Evolutionary conservation across 169 alveolate species (phyloP), one percentile per base, ranked within the genome.

Genomic region (Plasmodium billcollinsi): DNA sequence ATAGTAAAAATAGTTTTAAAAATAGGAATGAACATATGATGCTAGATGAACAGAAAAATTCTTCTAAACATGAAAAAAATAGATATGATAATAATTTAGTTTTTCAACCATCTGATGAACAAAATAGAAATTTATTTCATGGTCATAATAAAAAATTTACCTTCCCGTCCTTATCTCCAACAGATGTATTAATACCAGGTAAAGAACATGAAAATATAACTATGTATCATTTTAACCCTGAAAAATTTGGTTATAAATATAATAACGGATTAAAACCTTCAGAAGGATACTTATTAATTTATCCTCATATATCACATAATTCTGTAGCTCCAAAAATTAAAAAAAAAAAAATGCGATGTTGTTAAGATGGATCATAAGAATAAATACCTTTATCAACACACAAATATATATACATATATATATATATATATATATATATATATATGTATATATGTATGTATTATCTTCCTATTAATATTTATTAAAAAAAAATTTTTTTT

Each of bases 201-300:
- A 75, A 75, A 14, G 75, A 63, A 47, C 52, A 47, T 2, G 89
- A 75, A 24, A 63, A 39, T 39, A 62, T 15, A 29, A 47, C 76
- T 18, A 26, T 75, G 89, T 75, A 75, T 62, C 74, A 75, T 63
- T 63, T 75, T 56, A 49, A 62, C 20, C 89, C 89, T 63, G 58
- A 62, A 63, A 63, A 75, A 11, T 39, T 75, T 1, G 75, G 89
- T 9, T 75, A 75, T 43, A 63, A n/a, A 45, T 50, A 45, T 33
- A 75, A 75, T 18, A 75, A 75, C n/a, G 89, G 89, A 6, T 75
- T 75, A 56, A 75, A 75, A 11, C 89, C 89, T 1, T 26, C 89
- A 20, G 76, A 75, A 33, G 89, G 89, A 12, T 75, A 75, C 21
- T 18, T 75, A 69, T 54, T 75, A 33, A 75, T 75, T 18, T 75